A percentile compares a stretch with the other conserved stretches of the same genome.
phyloP scores from a whole-genome alignment of 352 stramenopile species.

The Globisporangium spinosum region DNA sequence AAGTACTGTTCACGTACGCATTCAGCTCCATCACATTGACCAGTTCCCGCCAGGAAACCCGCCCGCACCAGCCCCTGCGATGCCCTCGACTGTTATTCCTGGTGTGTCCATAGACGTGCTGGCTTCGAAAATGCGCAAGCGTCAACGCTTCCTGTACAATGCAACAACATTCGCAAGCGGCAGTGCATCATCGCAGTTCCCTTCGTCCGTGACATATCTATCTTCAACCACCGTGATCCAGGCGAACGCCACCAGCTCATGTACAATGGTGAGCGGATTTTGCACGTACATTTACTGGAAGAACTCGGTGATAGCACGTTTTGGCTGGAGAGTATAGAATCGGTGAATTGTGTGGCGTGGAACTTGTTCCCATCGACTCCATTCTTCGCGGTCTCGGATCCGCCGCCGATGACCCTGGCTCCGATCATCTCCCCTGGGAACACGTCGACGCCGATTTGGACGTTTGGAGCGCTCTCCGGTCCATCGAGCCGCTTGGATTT shows the following conservation, averaged over 20 bases:
- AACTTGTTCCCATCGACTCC: conserved; percentile 31
- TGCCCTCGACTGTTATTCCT: conserved; percentile 21
- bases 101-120: conserved; percentile 33
- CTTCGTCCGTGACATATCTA: conserved; percentile 25
- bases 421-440: conserved; percentile 28
- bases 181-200: conserved; percentile 15
- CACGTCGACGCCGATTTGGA: conserved; percentile 37
- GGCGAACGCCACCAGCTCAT: conserved; percentile 10
- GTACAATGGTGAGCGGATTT: conserved; percentile 17
- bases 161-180: conserved; percentile 20
- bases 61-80: conserved; percentile 18
- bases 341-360: conserved; percentile 35
- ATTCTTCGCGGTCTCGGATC: conserved; percentile 28
- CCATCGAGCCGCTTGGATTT: conserved; percentile 31
- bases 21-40: conserved; percentile 50
- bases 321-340: conserved; percentile 55
- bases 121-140: conserved; percentile 33
- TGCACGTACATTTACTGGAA: conserved; percentile 9
- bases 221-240: conserved; percentile 15
- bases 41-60: conserved; percentile 38
- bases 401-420: conserved; percentile 18
- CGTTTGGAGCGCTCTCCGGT: conserved; percentile 24
- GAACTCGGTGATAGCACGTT: conserved; percentile 27
- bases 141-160: conserved; percentile 40
- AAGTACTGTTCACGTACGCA: conserved; percentile 34